phyloP scores from a whole-genome alignment of 1,284 basidiomycete genomes.

The Ustilago tritici region DNA sequence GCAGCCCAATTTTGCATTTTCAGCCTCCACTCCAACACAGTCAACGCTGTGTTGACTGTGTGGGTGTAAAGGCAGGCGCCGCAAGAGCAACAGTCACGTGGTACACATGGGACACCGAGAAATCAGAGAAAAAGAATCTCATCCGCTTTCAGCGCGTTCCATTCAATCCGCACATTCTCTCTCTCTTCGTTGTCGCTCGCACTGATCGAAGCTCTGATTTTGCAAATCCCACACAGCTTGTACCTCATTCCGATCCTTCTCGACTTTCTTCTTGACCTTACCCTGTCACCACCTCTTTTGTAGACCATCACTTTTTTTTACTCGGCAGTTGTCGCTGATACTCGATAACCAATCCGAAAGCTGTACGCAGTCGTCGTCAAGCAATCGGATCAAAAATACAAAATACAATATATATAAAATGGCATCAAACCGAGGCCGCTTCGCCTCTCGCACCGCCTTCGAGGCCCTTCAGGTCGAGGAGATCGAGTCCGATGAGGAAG shows the following conservation, averaged over 20 bases:
- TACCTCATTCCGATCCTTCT: no score
- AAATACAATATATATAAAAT: constrained; percentile 1
- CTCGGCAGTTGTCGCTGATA: background rate
- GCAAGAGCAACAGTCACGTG: no score
- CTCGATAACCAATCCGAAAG: background rate
- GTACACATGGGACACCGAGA: no score
- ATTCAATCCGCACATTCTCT: no score
- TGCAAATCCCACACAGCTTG: no score
- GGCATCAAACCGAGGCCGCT: constrained; percentile 48
- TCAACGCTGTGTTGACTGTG: no score
- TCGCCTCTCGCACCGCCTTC: constrained; percentile 54
- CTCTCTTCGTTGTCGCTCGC: background rate
- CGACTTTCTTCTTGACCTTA: background rate
- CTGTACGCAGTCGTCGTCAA: background rate
- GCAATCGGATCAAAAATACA: background rate
- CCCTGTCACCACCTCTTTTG: background rate
- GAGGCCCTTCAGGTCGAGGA: constrained; percentile 55
- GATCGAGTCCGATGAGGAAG: constrained; percentile 50
- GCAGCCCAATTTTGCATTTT: no score
- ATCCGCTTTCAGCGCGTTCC: no score
- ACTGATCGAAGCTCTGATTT: constrained; percentile 3
- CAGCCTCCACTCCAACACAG: no score
- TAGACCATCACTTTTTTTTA: background rate
- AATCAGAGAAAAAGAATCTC: no score
- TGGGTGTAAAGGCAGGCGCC: no score